These are phyloP conservation scores for Leccinum barrowsii DNA, from an alignment of 768 basidiomycete genomes.

Conservation along the genomic window DNA sequence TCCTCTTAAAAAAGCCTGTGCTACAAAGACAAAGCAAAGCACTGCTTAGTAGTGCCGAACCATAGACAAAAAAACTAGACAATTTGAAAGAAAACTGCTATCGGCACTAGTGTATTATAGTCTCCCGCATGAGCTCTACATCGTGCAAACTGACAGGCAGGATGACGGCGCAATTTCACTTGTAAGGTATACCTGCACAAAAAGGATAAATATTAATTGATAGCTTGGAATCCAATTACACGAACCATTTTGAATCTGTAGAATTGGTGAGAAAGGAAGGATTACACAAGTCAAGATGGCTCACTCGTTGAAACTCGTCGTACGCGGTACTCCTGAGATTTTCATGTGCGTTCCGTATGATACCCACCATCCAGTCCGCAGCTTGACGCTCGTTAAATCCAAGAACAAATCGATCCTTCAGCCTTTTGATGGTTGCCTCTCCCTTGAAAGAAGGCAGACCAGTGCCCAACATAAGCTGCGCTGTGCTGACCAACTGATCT, in stretches of 20 bases:
- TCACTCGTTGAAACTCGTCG: conserved; percentile 90
- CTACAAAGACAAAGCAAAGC: background rate
- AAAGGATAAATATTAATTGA: background rate
- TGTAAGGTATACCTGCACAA: conserved; percentile 29
- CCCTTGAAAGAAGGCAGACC: conserved; percentile 97
- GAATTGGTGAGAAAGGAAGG: conserved; percentile 3
- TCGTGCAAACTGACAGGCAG: background rate
- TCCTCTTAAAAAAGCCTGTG: background rate
- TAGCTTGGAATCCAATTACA: background rate
- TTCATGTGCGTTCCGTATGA: conserved; percentile 91
- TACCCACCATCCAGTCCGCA: conserved; percentile 88
- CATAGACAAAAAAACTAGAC: background rate
- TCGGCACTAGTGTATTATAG: background rate
- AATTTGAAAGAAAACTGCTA: background rate
- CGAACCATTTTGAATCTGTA: conserved; percentile 48
- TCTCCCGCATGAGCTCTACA: background rate
- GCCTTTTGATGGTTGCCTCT: conserved; percentile 82
- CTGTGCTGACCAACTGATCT: conserved; percentile 84
- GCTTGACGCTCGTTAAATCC: conserved; percentile 85
- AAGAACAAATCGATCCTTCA: conserved; percentile 83
- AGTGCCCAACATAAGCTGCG: conserved; percentile 92
- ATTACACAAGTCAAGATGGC: conserved; percentile 21
- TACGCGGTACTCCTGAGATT: conserved; percentile 92
- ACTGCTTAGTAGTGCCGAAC: background rate
- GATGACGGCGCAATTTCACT: conserved; percentile 10